phyloP scores from a whole-genome alignment of 257 asterid species.

The Solanum chaucha region DNA sequence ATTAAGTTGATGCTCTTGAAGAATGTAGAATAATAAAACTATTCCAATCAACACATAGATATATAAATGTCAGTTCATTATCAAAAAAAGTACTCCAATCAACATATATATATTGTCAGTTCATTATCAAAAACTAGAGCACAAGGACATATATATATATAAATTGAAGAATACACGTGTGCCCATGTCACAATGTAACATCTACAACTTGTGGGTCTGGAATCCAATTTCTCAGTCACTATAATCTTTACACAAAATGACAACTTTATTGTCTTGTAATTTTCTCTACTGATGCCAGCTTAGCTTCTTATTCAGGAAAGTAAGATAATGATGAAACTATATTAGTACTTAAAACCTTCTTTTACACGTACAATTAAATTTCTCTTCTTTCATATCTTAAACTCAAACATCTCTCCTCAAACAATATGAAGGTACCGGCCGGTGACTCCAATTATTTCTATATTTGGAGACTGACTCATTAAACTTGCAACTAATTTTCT shows the following conservation, averaged over 20 bases:
- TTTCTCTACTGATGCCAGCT: constrained; percentile 30
- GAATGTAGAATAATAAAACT: not conserved
- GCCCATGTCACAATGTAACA: constrained; percentile 8
- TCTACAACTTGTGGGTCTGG: constrained; percentile 48
- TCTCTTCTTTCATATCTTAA: not conserved
- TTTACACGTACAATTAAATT: not conserved
- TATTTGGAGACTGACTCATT: not conserved
- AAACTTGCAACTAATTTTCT: constrained; percentile 1
- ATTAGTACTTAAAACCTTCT: constrained; percentile 1
- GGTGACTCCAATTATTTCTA: constrained; percentile 35
- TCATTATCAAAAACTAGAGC: not conserved
- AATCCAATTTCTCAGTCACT: constrained; percentile 23
- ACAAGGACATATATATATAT: not conserved
- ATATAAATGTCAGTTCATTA: not conserved
- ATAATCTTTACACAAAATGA: constrained; percentile 25
- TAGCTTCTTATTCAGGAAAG: constrained; percentile 17
- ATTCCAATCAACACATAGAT: not conserved
- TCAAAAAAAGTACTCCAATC: not conserved
- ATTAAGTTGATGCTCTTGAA: not conserved
- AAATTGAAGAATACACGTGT: not conserved
- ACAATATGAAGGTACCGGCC: constrained; percentile 38
- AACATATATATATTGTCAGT: not conserved
- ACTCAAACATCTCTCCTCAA: constrained; percentile 25
- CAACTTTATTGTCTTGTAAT: constrained; percentile 45
- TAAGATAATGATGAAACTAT: constrained; percentile 13